Percentiles rank a stretch among this genome's conserved stretches.
Conservation (phyloP, 768 basidiomycete species). For the Boletus tomentosulus region DNA sequence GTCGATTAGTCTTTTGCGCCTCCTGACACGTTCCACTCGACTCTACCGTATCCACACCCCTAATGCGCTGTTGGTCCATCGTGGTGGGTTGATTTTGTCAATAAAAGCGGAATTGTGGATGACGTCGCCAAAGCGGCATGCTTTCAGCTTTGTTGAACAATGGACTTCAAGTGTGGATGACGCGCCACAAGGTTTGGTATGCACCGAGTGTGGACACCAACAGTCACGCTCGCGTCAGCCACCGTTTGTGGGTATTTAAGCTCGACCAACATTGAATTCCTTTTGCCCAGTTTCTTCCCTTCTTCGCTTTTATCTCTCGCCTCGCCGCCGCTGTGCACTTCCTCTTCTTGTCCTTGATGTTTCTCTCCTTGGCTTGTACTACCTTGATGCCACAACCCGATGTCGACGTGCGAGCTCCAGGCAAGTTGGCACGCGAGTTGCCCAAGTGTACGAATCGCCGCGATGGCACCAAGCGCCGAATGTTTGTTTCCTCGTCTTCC, state of each 20-base stretch:
- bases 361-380: too few relatives aligned
- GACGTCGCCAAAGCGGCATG: neutral
- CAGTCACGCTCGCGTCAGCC: neutral
- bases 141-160: neutral
- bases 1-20: neutral
- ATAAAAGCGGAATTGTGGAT: neutral
- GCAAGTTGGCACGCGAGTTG: neutral
- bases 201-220: neutral
- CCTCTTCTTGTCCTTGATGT: neutral
- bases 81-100: neutral
- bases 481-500: neutral
- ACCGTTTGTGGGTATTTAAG: neutral
- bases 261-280: neutral
- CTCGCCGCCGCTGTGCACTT: neutral
- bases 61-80: neutral
- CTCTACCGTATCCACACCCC: neutral
- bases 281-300: neutral
- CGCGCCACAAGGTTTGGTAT: neutral
- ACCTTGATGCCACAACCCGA: neutral
- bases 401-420: neutral
- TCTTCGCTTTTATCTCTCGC: neutral
- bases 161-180: neutral
- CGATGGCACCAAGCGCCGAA: too few relatives aligned
- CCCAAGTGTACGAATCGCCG: too few relatives aligned
- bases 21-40: neutral